Evolutionary conservation across 305 asterid species (phyloP), one percentile per base, ranked within the genome.

Genomic region (Stenogyne calaminthoides): DNA sequence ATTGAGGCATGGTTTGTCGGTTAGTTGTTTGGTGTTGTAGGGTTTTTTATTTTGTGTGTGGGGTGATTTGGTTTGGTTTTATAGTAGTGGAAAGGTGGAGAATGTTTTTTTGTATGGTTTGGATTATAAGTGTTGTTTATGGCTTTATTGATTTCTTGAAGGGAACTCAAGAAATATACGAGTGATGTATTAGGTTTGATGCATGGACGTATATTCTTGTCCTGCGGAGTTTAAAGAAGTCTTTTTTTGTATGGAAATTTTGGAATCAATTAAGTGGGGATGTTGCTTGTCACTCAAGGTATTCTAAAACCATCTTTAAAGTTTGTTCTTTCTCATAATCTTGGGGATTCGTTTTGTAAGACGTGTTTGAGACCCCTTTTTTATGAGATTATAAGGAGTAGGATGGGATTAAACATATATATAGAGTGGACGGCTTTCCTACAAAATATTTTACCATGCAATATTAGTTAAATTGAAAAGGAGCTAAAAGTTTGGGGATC

Each of bases 141-240:
- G 42, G 22, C 66, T 70, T 78, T 72, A 78, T 57, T 42, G 79
- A 34, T 81, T 81, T 75, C 84, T 80, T 82, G 84, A 65, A 79
- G 77, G 64, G 15, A 73, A 84, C 83, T 79, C 86, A 82, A 82
- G 83, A 79, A 49, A 84, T 81, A 78, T 76, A 7, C 69, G 65
- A 60, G 66, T 0, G 3, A 14, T 25, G 10, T 67, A 47, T 27
- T 9, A 25, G 57, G 67, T 7, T 34, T 32, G 12, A 32, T 32
- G 36, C 36, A 47, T 55, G 29, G 20, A 49, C 73, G 85, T 66
- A 84, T 84, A 84, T 84, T 77, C 85, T 84, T 81, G 81, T 81
- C 88, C 81, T 84, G 83, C 9, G 8, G 70, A 72, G 84, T 9
- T 80, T 27, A 29, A 75, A 58, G 12, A 57, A n/a, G 75, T 44